These are phyloP conservation scores for Geotrichum aggregatum DNA, from an alignment of 1,139 yeast species.

Conservation along the genomic window DNA sequence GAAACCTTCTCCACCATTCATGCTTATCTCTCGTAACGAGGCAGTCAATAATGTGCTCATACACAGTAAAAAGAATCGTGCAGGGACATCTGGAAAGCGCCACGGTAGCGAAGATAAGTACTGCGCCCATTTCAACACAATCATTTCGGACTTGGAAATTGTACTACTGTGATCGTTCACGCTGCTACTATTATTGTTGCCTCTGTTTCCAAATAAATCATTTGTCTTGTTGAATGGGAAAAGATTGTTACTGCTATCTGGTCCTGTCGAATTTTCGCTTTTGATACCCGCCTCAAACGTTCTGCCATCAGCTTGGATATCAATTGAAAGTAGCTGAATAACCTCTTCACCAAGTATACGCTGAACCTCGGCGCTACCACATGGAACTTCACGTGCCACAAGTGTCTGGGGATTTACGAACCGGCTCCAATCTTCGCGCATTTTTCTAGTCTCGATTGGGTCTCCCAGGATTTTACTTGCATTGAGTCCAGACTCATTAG, in stretches of 20 bases:
- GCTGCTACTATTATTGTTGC: neutral
- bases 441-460: slow-evolving; percentile 46
- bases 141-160: slow-evolving; percentile 28
- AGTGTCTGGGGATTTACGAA: slow-evolving; percentile 50
- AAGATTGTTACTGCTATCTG: neutral
- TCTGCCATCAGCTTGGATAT: slow-evolving; percentile 3
- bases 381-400: slow-evolving; percentile 54
- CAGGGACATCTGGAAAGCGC: slow-evolving; percentile 46
- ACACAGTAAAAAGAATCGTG: slow-evolving; percentile 54
- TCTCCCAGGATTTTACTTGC: slow-evolving; percentile 52
- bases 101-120: slow-evolving; percentile 47
- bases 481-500: slow-evolving; percentile 56
- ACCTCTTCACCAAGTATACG: slow-evolving; percentile 46
- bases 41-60: slow-evolving; percentile 56
- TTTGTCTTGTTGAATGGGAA: neutral
- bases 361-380: slow-evolving; percentile 43
- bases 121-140: slow-evolving; percentile 42
- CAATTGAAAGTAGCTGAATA: slow-evolving; percentile 39
- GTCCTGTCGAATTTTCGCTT: neutral
- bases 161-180: slow-evolving; percentile 2
- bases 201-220: too few relatives aligned
- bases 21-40: slow-evolving; percentile 59
- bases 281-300: slow-evolving; percentile 5
- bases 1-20: slow-evolving; percentile 58
- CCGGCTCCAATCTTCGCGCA: slow-evolving; percentile 59